Conservation (phyloP, 2,329 filamentous ascomycete genomes). For the Sphaerulina musiva region DNA sequence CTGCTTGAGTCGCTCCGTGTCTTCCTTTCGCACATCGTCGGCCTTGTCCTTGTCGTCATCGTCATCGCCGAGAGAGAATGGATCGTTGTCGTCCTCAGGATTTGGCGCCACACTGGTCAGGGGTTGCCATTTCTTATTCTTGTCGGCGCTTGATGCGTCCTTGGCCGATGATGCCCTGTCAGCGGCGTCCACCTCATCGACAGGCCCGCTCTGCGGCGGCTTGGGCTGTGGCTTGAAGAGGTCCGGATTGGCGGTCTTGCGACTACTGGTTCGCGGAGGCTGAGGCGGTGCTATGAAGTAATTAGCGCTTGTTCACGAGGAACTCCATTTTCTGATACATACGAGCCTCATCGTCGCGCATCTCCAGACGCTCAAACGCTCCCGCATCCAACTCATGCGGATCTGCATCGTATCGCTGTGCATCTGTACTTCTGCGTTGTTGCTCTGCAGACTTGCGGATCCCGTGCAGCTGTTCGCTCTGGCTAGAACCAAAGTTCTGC, state of each 20-base stretch:
- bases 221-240: constrained; percentile 66
- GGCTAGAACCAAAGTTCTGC: constrained; percentile 35
- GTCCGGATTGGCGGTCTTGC: constrained; percentile 67
- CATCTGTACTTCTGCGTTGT: constrained; percentile 66
- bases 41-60: constrained; percentile 60
- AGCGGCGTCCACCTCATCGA: constrained; percentile 71
- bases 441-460: constrained; percentile 31
- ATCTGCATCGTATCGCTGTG: constrained; percentile 89
- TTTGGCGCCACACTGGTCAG: constrained; percentile 77
- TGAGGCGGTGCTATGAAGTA: constrained; percentile 43
- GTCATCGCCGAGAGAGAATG: constrained; percentile 92
- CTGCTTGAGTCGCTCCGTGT: constrained; percentile 46
- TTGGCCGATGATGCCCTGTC: constrained; percentile 48
- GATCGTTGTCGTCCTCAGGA: constrained; percentile 84
- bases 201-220: constrained; percentile 52
- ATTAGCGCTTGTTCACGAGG: constrained; percentile 21
- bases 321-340: constrained; percentile 32
- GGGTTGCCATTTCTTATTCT: constrained; percentile 94
- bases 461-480: constrained; percentile 37
- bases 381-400: constrained; percentile 85
- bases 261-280: constrained; percentile 49
- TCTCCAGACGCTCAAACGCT: constrained; percentile 59
- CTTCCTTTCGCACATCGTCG: constrained; percentile 53
- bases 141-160: constrained; percentile 41
- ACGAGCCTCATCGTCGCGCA: constrained; percentile 53